Base-by-base conservation (phyloP, 345 rosid genomes). In the Raphanus raphanistrum region DNA sequence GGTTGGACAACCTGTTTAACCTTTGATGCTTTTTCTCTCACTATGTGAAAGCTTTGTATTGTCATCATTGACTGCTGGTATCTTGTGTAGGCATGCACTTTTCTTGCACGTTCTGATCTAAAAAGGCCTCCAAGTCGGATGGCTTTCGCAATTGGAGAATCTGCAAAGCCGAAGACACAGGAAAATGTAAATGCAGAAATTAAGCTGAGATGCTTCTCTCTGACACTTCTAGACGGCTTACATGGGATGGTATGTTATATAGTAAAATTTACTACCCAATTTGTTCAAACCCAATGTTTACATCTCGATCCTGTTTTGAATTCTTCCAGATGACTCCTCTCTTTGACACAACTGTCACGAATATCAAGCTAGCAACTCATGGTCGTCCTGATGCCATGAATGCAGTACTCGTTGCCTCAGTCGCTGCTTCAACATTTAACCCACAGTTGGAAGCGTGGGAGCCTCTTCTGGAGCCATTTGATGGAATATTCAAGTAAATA, bases 401-500 rank as follows among this genome's bases (percentile, higher is more conserved):
- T 90, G 98, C 98, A 43, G 99, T 91, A 45, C 88, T 95, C 63
- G 76, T 91, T 74, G 89, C 96, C 43, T 92, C 98, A 57, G 87
- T 95, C 78, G 97, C 98, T 76, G 97, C 98, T 68, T 95, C 99
- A 64, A 84, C 94, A 70, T 95, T 95, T 82, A 95, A 95, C 72
- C 84, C 92, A 41, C 97, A 95, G 68, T 84, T 92, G 66, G 99
- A 92, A 87, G 93, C 97, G 41, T 95, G 99, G 99, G 99, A 95
- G 79, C 99, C 99, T 64, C 84, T 95, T 84, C 87, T 95, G 84
- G 99, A 95, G 82, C 97, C 99, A 17, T 95, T 95, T 84, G 99
- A 95, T 84, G 98, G 99, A 81, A 95, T 95, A 82, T 95, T 95
- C 87, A 95, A 95, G 99, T 95, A 87, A 63, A 64, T 74, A 41